Conservation (phyloP, 352 stramenopile species). For the Plasmopara muralis region DNA sequence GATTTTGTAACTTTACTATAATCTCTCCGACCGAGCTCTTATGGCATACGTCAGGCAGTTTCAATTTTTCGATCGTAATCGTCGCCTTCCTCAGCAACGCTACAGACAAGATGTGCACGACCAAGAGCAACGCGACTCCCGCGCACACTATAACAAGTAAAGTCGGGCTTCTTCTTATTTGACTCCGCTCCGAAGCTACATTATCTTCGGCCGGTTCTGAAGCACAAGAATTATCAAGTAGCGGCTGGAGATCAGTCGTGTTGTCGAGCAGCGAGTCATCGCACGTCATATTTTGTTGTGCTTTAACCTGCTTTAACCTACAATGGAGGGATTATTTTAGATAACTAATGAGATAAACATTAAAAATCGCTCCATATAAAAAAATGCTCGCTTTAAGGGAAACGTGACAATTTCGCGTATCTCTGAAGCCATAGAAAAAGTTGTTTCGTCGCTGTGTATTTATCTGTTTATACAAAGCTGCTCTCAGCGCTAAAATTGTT, state of each 20-base stretch:
- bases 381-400: too few relatives aligned
- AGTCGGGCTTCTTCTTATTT: constrained; percentile 5
- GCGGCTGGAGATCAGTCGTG: constrained; percentile 16
- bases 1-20: constrained; percentile 60
- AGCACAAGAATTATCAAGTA: constrained; percentile 10
- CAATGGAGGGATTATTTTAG: too few relatives aligned
- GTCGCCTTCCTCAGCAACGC: constrained; percentile 54
- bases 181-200: not conserved
- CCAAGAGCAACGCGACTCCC: constrained; percentile 28
- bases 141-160: constrained; percentile 27
- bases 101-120: constrained; percentile 61
- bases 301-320: not conserved
- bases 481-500: too few relatives aligned
- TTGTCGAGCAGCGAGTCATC: not conserved
- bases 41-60: constrained; percentile 69
- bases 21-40: constrained; percentile 36
- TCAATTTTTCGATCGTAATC: constrained; percentile 46
- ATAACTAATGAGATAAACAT: too few relatives aligned
- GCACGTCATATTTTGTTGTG: constrained; percentile 6
- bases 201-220: not conserved
- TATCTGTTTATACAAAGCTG: too few relatives aligned
- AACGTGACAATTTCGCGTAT: too few relatives aligned
- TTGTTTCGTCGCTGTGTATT: too few relatives aligned
- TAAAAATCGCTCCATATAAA: too few relatives aligned
- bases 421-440: too few relatives aligned